Evolutionary conservation across 129 eudicot species (phyloP).

Genomic region (Rutidosis leptorrhynchoides): DNA sequence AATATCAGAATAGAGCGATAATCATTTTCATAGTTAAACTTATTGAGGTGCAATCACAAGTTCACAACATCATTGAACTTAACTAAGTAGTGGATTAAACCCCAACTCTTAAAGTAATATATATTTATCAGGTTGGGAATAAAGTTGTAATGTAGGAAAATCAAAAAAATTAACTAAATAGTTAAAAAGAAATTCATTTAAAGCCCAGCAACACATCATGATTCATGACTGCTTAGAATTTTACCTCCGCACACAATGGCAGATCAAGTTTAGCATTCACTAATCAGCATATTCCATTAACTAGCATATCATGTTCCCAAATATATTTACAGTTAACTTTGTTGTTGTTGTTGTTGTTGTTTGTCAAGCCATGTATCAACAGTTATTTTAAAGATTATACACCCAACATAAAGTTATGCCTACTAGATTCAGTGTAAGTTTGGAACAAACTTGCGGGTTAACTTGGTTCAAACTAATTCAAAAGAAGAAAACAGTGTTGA

Average conservation of each 20-base stretch:
- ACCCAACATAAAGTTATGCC: neutral
- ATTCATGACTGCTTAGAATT: neutral
- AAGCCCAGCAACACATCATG: neutral
- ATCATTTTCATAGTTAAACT: neutral
- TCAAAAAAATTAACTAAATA: neutral
- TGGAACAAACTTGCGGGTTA: neutral
- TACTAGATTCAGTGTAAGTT: neutral
- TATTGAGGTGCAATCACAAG: neutral
- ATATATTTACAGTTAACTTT: too few species aligned
- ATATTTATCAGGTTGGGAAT: neutral
- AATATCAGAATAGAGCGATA: neutral
- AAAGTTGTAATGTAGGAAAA: too few species aligned
- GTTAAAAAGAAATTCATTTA: too few species aligned
- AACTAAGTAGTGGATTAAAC: neutral
- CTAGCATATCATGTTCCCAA: neutral
- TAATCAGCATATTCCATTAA: neutral
- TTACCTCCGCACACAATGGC: neutral
- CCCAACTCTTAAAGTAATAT: neutral
- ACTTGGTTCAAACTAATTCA: neutral
- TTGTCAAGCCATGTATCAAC: too few species aligned
- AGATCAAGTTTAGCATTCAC: neutral
- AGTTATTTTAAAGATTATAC: too few species aligned
- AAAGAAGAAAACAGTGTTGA: neutral
- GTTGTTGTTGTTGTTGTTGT: too few species aligned
- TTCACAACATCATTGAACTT: neutral